Conservation (phyloP, 805 yeast species). For the Zygosaccharomyces pseudorouxii region DNA sequence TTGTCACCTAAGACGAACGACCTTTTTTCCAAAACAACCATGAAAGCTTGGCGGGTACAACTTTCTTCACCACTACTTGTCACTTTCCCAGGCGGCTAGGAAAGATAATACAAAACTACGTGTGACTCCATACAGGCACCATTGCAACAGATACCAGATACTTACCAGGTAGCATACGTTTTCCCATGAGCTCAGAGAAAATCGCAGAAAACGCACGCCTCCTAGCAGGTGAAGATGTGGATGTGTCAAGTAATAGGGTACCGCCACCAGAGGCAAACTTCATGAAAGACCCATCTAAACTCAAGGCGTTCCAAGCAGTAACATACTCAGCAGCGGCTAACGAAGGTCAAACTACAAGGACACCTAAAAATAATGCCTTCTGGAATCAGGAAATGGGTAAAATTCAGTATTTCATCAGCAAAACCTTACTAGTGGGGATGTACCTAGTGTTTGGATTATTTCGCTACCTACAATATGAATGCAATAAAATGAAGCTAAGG, state of each 20-base stretch:
- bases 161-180: background rate
- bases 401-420: constrained; percentile 37
- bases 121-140: background rate
- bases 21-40: background rate
- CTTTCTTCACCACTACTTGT: background rate
- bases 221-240: constrained; percentile 6
- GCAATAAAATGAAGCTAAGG: constrained; percentile 51
- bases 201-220: constrained; percentile 12
- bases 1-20: background rate
- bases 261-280: constrained; percentile 24
- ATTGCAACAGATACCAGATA: background rate
- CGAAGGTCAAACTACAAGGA: constrained; percentile 7
- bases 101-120: background rate
- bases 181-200: constrained; percentile 1
- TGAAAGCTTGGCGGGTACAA: constrained; percentile 5
- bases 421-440: constrained; percentile 46
- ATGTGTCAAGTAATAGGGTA: constrained; percentile 7
- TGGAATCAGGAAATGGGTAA: constrained; percentile 18
- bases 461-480: constrained; percentile 48
- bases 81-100: background rate
- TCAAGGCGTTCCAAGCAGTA: constrained; percentile 19
- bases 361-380: constrained; percentile 6
- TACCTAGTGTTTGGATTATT: constrained; percentile 54
- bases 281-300: constrained; percentile 15
- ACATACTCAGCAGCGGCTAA: constrained; percentile 16